Evolutionary conservation across 306 rosid genomes (phyloP).

Genomic region (Lathyrus tuberosus): DNA sequence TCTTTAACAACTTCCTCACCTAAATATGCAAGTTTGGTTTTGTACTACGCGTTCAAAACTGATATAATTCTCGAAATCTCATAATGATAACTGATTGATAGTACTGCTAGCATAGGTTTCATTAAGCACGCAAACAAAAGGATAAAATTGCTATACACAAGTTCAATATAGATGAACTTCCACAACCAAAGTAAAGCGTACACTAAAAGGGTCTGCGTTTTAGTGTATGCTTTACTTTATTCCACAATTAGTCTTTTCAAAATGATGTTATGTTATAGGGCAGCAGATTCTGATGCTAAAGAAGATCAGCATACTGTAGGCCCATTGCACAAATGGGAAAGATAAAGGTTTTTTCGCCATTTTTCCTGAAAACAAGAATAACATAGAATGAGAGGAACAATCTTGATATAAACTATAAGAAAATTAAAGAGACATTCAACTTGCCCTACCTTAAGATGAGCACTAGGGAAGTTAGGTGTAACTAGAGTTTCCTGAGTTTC

Average conservation of each 20-base stretch:
- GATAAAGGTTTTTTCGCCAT: constrained; percentile 88
- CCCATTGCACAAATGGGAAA: constrained; percentile 86
- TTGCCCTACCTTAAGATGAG: constrained; percentile 79
- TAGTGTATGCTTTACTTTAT: too few species aligned
- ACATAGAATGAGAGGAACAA: constrained; percentile 11
- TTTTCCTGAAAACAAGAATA: constrained; percentile 65
- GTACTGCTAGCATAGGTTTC: too few species aligned
- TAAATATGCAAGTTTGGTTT: too few species aligned
- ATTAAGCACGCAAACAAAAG: too few species aligned
- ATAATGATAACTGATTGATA: too few species aligned
- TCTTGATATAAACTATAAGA: constrained; percentile 10
- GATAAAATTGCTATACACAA: background rate
- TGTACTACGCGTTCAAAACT: too few species aligned
- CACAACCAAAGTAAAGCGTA: too few species aligned
- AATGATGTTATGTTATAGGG: constrained; percentile 12
- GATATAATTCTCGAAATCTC: too few species aligned
- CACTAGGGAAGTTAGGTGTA: constrained; percentile 91
- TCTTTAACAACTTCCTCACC: too few species aligned
- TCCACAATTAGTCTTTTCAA: constrained; percentile 10
- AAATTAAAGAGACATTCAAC: constrained; percentile 12
- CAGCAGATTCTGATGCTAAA: background rate
- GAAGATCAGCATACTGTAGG: constrained; percentile 67
- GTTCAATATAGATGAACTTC: too few species aligned
- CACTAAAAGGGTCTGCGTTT: too few species aligned
- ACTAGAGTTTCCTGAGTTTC: constrained; percentile 98